Base-by-base conservation (phyloP, 2,329 filamentous ascomycete genomes). In the Colletotrichum acutatum region DNA sequence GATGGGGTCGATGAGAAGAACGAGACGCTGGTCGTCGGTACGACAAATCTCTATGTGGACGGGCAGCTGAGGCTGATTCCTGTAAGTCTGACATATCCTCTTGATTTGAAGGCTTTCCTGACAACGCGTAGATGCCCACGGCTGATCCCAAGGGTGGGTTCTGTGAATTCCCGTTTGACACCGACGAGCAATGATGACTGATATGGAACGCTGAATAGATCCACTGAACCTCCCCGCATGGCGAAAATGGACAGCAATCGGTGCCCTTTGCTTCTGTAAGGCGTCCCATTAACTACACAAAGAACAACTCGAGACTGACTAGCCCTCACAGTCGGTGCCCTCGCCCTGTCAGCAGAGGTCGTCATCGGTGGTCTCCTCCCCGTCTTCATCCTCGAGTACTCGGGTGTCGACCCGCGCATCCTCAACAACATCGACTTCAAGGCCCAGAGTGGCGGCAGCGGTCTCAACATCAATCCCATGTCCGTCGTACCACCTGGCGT, bases 351-450 rank as follows among this genome's bases (percentile, higher is more conserved):
- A 4, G 76, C 78, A 32, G 71, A 74, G 53, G 42, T 77, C 11
- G 76, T 79, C 65, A 77, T 82, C 58, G 78, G 77, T 24, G 75
- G 75, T 2, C 76, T 82, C 22, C 73, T 81, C 8, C 81, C 81
- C 56, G 77, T 82, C 30, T 82, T 81, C 70, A 66, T 79, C 9
- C 77, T 82, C 65, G 78, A 81, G 68, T 83, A 82, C 65, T 78
- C 79, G 4, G 80, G 80, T 16, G 74, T 80, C n/a, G 76, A 79
- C 70, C 76, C 80, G 1, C 75, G 76, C 12, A 72, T 76, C 49
- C 74, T 82, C 53, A 78, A 77, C 24, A 59, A 12, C 52, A 68
- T 74, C 14, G 76, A 78, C 57, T 76, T 78, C 56, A 72, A 74
- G 53, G 22, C 37, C 22, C 61, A 67, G 30, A 74, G 71, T 58